phyloP scores from a whole-genome alignment of 176 grass and related monocot species.

The Zoysia pacifica region DNA sequence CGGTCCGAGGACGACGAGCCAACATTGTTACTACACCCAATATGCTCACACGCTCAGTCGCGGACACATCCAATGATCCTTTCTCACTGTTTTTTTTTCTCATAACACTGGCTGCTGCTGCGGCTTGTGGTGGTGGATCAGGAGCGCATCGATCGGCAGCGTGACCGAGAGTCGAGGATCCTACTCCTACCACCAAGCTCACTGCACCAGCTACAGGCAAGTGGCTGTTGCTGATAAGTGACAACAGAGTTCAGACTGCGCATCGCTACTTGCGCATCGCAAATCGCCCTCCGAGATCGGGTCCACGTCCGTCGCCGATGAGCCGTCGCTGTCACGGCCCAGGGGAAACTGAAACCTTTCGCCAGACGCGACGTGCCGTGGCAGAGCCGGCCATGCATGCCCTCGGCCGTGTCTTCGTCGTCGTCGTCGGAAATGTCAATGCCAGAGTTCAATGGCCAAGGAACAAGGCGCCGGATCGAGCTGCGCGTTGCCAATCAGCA shows the following conservation, averaged over 20 bases:
- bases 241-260: slow-evolving; percentile 8
- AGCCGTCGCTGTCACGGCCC: neutral
- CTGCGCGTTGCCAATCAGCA: neutral
- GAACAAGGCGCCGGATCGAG: neutral
- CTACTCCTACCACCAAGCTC: neutral
- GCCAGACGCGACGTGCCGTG: neutral
- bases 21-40: neutral
- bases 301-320: neutral
- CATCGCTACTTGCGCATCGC: neutral
- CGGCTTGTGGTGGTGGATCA: neutral
- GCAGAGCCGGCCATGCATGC: neutral
- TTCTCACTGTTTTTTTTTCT: neutral
- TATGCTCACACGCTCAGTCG: neutral
- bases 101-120: neutral
- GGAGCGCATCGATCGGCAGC: neutral
- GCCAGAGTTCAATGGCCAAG: neutral
- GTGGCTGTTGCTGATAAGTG: slow-evolving; percentile 28
- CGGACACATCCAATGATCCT: slow-evolving; percentile 33
- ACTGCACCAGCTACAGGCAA: neutral
- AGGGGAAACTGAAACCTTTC: neutral
- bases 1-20: too few species aligned
- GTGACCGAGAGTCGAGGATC: neutral
- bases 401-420: neutral
- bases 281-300: neutral
- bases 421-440: slow-evolving; percentile 7